Percentiles rank a stretch among this genome's conserved stretches.
These are phyloP conservation scores for Colletotrichum echinochloae DNA, from an alignment of 2,329 filamentous ascomycete genomes.

Conservation along the genomic window DNA sequence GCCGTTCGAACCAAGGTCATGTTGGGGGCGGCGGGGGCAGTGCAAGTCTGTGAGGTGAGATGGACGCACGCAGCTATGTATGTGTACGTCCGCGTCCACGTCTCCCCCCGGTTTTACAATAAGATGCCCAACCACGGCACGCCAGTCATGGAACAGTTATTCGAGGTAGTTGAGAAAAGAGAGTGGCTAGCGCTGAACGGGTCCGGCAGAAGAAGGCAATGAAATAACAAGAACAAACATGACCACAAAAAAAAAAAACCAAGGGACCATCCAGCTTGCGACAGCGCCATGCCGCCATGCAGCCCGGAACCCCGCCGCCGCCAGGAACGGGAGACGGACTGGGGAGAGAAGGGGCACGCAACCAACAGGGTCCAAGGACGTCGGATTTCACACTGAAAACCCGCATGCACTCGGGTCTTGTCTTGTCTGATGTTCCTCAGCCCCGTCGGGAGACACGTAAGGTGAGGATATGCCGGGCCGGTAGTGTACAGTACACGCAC, in stretches of 20 bases:
- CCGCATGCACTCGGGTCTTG: not conserved
- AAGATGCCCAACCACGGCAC: not conserved
- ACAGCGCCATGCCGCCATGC: constrained; percentile 39
- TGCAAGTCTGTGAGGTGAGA: constrained; percentile 30
- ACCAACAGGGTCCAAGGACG: constrained; percentile 37
- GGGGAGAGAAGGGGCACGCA: constrained; percentile 30
- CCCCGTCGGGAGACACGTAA: constrained; percentile 5
- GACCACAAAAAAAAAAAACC: not conserved
- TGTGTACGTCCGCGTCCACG: not conserved
- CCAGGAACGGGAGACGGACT: constrained; percentile 17
- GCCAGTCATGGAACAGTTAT: not conserved
- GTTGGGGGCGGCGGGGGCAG: constrained; percentile 14
- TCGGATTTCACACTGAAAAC: not conserved
- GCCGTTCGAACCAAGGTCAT: not conserved
- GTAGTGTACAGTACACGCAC: too few relatives aligned
- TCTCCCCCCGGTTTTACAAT: not conserved
- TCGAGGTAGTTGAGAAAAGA: not conserved
- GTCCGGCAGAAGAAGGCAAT: not conserved
- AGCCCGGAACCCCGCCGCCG: constrained; percentile 35
- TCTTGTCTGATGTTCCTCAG: constrained; percentile 21
- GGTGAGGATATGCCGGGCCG: not conserved
- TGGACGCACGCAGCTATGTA: not conserved
- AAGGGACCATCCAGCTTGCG: not conserved
- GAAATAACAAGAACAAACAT: not conserved
- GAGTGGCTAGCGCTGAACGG: not conserved